Base-by-base conservation (phyloP, 176 grass and related monocot species). In the Musa acuminata region DNA sequence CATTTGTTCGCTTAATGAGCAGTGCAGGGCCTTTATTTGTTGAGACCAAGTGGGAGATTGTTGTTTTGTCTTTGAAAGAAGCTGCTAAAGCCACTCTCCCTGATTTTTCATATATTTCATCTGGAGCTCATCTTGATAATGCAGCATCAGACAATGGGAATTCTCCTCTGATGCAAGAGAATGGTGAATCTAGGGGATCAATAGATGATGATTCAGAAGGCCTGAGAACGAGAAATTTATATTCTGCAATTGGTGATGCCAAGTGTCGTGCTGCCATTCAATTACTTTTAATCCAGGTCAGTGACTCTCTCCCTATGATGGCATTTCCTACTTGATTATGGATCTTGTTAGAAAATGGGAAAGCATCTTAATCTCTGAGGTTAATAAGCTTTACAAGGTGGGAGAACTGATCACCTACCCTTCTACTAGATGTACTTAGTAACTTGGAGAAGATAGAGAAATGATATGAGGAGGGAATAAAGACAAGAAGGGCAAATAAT, bases 1-100 rank as follows among this genome's bases (percentile, higher is more conserved):
- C 91, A 76, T 99, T 99, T 87, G 95, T 99, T 82, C 88, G 91
- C 75, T 81, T 99, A 78, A 99, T 94, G 91, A 99, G 84, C 90
- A 94, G 82, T 83, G 91, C 91, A 49, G 95, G 95, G 65, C 87
- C 95, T 68, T 80, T 91, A 81, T 94, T 99, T 68, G 67, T 84
- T 65, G 95, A 99, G 73, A 91, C 89, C 55, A 99, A 99, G 76
- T 99, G 95, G 95, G 74, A 87, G 68, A 81, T 89, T 78, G 95
- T 99, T 0, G 91, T 87, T 65, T 74, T 91, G 26, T 90, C 95
- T 73, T 87, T 99, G 82, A 99, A 99, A 87, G 95, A 99, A 87
- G 88, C 55, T 86, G 72, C 95, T 55, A 89, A 71, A 0, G 88
- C 85, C 77, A 99, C 91, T 10, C 91, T 99, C 75, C 91, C 95